A percentile compares a stretch with the other conserved stretches of the same genome.
phyloP scores from a whole-genome alignment of 2,329 filamentous ascomycete genomes.

The Fusarium marasasianum region DNA sequence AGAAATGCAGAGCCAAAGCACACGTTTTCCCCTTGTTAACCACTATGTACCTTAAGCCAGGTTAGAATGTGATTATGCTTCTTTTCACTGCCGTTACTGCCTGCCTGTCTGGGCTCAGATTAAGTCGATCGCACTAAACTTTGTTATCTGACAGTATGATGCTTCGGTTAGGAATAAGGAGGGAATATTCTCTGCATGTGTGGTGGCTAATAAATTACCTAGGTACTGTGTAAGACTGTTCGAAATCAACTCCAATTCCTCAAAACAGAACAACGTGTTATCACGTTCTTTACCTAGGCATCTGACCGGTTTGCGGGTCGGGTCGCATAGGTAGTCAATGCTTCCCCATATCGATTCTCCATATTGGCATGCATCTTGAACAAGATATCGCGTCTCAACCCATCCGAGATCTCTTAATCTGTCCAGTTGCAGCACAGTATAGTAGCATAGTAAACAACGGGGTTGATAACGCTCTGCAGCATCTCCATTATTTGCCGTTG shows the following conservation, averaged over 20 bases:
- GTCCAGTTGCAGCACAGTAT: neutral
- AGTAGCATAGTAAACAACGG: neutral
- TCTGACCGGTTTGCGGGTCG: constrained; percentile 15
- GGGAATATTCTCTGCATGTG: neutral
- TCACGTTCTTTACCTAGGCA: neutral
- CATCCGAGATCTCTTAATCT: neutral
- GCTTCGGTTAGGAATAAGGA: neutral
- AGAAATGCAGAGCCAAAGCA: constrained; percentile 17
- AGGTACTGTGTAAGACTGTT: neutral
- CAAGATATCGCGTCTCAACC: neutral
- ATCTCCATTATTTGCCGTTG: neutral
- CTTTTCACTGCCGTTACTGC: constrained; percentile 4
- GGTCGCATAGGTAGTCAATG: neutral
- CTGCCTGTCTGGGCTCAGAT: neutral
- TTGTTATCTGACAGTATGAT: neutral
- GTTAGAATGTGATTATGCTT: constrained; percentile 13
- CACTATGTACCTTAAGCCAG: too few species aligned
- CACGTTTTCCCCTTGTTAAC: constrained; percentile 30
- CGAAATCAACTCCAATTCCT: neutral
- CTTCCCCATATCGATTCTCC: constrained; percentile 9
- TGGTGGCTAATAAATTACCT: neutral
- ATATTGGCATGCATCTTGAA: constrained; percentile 10
- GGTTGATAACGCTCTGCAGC: neutral
- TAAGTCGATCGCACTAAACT: constrained; percentile 1
- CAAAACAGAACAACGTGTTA: neutral